Evolutionary conservation across 169 alveolate genomes (phyloP).

Genomic region (Plasmodium billcollinsi): DNA sequence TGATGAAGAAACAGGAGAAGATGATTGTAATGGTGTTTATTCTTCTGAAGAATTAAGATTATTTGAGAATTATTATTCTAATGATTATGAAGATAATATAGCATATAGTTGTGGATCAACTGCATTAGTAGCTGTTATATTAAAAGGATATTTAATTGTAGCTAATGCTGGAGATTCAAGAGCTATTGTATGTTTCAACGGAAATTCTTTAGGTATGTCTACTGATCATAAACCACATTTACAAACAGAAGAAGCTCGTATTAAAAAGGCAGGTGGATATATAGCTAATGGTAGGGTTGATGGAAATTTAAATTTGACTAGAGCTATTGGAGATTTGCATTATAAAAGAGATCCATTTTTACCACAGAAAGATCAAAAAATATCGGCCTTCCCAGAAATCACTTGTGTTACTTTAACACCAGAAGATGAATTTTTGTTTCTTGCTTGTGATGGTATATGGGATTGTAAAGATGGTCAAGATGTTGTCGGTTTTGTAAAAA

Average conservation of each 20-base stretch:
- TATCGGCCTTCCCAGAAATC: constrained; percentile 96
- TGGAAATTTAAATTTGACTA: constrained; percentile 96
- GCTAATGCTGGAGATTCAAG: constrained; percentile 99
- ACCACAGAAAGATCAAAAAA: constrained; percentile 93
- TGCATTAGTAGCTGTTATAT: constrained; percentile 89
- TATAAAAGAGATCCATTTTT: constrained; percentile 92
- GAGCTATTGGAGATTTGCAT: constrained; percentile 98
- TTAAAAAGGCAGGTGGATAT: constrained; percentile 96
- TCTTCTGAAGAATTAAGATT: constrained; percentile 53
- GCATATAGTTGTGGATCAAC: constrained; percentile 93
- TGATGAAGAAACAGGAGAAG: neutral
- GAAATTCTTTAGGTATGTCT: constrained; percentile 94
- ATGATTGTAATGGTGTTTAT: constrained; percentile 54
- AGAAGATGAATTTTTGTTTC: constrained; percentile 95
- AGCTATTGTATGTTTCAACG: constrained; percentile 95
- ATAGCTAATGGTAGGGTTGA: constrained; percentile 96
- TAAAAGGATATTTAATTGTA: constrained; percentile 87
- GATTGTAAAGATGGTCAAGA: constrained; percentile 96
- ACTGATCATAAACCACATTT: constrained; percentile 98
- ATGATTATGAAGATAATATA: constrained; percentile 79
- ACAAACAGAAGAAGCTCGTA: constrained; percentile 94
- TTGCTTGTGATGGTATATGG: constrained; percentile 99
- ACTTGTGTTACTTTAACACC: constrained; percentile 86
- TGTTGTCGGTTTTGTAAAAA: constrained; percentile 91
- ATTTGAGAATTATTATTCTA: constrained; percentile 69